phyloP scores from a whole-genome alignment of 257 asterid genomes.

The Primulina huaijiensis region DNA sequence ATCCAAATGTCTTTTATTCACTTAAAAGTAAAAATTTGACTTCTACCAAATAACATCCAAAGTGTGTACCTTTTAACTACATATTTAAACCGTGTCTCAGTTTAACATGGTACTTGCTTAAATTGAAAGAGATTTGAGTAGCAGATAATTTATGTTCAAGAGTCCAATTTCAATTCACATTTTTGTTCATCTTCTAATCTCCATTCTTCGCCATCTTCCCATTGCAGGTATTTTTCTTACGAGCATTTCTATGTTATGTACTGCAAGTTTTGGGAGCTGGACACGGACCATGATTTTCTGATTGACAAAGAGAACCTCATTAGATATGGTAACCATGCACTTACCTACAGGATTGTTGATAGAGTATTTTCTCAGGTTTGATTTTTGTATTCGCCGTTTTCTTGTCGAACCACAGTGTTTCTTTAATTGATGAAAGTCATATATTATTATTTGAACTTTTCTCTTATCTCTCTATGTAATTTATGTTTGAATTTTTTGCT shows the following conservation, averaged over 20 bases:
- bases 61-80: not conserved
- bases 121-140: not conserved
- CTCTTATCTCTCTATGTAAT: slow-evolving; percentile 22
- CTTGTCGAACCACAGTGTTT: slow-evolving; percentile 25
- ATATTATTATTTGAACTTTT: slow-evolving; percentile 17
- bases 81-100: not conserved
- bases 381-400: slow-evolving; percentile 26
- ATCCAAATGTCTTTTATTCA: slow-evolving; percentile 4
- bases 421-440: slow-evolving; percentile 22
- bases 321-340: slow-evolving; percentile 98
- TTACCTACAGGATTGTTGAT: slow-evolving; percentile 98
- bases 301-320: slow-evolving; percentile 97
- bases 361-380: slow-evolving; percentile 97
- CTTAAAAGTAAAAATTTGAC: not conserved
- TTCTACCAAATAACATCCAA: not conserved
- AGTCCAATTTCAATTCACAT: not conserved
- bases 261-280: slow-evolving; percentile 99
- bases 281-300: slow-evolving; percentile 94
- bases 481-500: slow-evolving; percentile 30
- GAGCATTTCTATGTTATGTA: slow-evolving; percentile 98
- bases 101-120: not conserved
- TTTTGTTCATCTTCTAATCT: not conserved
- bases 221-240: slow-evolving; percentile 90
- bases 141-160: not conserved
- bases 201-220: slow-evolving; percentile 11